Percentiles rank a stretch among this genome's conserved stretches.
phyloP scores from a whole-genome alignment of 805 yeast species.

The Ogataea allantospora region DNA sequence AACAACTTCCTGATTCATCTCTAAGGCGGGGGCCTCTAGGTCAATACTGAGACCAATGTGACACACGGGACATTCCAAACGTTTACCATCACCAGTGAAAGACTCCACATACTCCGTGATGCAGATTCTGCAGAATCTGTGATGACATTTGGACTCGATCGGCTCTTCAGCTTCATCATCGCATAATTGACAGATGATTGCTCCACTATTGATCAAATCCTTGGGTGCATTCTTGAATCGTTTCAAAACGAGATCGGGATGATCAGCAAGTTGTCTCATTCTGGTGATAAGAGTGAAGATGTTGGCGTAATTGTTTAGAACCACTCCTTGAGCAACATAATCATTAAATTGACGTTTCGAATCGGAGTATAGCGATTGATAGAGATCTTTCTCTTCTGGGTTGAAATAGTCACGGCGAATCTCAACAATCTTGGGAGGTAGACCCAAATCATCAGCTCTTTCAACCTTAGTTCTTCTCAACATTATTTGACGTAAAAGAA shows the following conservation, averaged over 20 bases:
- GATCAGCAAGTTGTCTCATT: constrained; percentile 98
- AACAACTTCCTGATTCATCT: constrained; percentile 56
- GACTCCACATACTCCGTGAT: constrained; percentile 87
- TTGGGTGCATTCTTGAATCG: constrained; percentile 47
- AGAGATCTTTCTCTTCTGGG: constrained; percentile 92
- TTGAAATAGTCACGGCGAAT: constrained; percentile 85
- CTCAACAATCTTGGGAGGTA: constrained; percentile 94
- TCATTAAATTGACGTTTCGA: constrained; percentile 85
- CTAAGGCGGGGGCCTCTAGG: constrained; percentile 79
- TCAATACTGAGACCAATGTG: constrained; percentile 92
- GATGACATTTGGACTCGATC: constrained; percentile 91
- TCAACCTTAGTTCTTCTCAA: constrained; percentile 92
- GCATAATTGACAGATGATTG: constrained; percentile 85
- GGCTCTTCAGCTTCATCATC: constrained; percentile 99
- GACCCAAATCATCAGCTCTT: constrained; percentile 94
- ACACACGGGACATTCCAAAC: constrained; percentile 90
- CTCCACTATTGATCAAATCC: constrained; percentile 39
- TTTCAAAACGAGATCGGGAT: constrained; percentile 90
- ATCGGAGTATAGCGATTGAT: constrained; percentile 83
- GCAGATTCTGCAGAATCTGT: constrained; percentile 89
- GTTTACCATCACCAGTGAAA: constrained; percentile 55
- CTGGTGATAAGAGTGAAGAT: constrained; percentile 93
- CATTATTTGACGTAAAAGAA: constrained; percentile 78
- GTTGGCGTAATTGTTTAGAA: constrained; percentile 93
- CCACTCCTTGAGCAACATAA: constrained; percentile 95